Evolutionary conservation across 2,329 filamentous ascomycete genomes (phyloP).

Genomic region (Aspergillus neotritici): DNA sequence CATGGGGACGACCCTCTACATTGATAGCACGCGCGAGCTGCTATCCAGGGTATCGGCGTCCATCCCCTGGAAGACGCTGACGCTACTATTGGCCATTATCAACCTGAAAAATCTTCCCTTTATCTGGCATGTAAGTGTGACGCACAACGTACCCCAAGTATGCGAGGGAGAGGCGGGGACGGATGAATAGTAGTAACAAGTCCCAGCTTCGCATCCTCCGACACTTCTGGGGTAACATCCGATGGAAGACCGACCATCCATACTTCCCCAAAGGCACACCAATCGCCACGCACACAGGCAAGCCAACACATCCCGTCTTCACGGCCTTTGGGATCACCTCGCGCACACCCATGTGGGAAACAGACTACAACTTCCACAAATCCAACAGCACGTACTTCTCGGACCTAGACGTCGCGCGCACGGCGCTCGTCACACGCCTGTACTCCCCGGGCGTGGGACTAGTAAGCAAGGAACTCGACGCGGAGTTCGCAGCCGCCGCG

Average conservation of each 20-base stretch:
- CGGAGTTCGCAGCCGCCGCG: slow-evolving; percentile 45
- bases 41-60: slow-evolving; percentile 17
- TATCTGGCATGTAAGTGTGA: slow-evolving; percentile 35
- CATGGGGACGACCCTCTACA: slow-evolving; percentile 13
- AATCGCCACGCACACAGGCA: slow-evolving; percentile 28
- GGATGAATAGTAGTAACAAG: too few relatives aligned
- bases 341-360: slow-evolving; percentile 66
- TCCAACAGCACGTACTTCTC: slow-evolving; percentile 80
- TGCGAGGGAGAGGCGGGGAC: too few relatives aligned
- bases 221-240: slow-evolving; percentile 51
- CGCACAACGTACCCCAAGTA: too few relatives aligned
- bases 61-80: slow-evolving; percentile 32
- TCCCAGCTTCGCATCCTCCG: slow-evolving; percentile 54
- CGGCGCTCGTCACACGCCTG: slow-evolving; percentile 69
- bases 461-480: slow-evolving; percentile 49
- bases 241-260: slow-evolving; percentile 45
- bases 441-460: slow-evolving; percentile 53
- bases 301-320: slow-evolving; percentile 60
- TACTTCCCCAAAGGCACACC: slow-evolving; percentile 38
- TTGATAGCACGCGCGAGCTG: slow-evolving; percentile 22
- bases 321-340: slow-evolving; percentile 62
- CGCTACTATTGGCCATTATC: slow-evolving; percentile 31
- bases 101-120: slow-evolving; percentile 37
- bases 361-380: slow-evolving; percentile 82
- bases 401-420: slow-evolving; percentile 77